Conservation (phyloP, 768 basidiomycete species). For the Arthromyces matolae region DNA sequence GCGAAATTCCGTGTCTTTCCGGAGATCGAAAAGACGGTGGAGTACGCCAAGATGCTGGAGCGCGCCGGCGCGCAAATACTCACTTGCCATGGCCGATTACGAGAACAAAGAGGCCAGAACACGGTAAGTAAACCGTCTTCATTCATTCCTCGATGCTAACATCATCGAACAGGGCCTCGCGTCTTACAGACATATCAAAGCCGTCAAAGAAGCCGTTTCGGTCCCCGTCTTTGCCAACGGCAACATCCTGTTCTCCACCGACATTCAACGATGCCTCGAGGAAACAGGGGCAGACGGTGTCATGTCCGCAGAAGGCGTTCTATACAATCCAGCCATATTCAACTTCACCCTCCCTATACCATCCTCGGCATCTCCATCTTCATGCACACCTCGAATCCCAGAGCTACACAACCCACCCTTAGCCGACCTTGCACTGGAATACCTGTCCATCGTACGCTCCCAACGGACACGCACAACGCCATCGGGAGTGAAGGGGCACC, state of each 20-base stretch:
- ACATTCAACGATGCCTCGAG: constrained; percentile 73
- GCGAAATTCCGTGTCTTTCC: constrained; percentile 95
- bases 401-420: constrained; percentile 47
- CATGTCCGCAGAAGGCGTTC: constrained; percentile 92
- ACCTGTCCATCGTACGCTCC: constrained; percentile 71
- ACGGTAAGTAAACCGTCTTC: constrained; percentile 39
- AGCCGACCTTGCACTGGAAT: constrained; percentile 75
- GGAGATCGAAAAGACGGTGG: constrained; percentile 80
- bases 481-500: constrained; percentile 82
- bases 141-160: background rate
- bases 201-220: constrained; percentile 85
- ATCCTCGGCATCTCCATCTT: background rate
- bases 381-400: background rate
- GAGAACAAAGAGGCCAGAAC: constrained; percentile 89
- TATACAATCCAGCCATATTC: constrained; percentile 90
- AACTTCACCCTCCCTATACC: constrained; percentile 11
- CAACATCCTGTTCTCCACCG: constrained; percentile 85
- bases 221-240: constrained; percentile 98
- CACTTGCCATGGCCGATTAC: constrained; percentile 86
- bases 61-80: constrained; percentile 92
- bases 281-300: constrained; percentile 88
- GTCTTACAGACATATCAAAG: constrained; percentile 85
- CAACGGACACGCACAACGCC: constrained; percentile 61
- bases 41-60: constrained; percentile 95
- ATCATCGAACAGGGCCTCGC: constrained; percentile 61